A percentile compares a stretch with the other conserved stretches of the same genome.
Conservation (phyloP, 2,329 filamentous ascomycete species). For the Talaromyces marneffei region DNA sequence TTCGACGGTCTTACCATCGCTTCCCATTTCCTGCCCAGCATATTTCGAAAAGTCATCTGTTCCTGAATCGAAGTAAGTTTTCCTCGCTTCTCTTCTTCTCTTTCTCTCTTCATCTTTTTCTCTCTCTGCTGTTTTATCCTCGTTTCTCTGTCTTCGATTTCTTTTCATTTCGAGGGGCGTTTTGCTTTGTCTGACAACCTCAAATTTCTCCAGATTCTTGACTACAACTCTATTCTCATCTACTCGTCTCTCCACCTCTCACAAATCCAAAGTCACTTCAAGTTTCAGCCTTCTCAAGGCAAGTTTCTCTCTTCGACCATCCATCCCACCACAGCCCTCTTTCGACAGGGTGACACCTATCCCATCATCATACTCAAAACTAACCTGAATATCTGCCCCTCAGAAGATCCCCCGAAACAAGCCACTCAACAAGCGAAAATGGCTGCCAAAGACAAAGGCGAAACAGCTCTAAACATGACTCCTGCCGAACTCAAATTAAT, state of each 20-base stretch:
- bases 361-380: background rate
- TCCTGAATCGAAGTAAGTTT: background rate
- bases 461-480: slow-evolving; percentile 2
- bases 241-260: background rate
- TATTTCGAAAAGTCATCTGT: background rate
- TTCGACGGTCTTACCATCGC: background rate
- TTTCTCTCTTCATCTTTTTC: background rate
- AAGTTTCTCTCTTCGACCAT: background rate
- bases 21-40: background rate
- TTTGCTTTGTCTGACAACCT: background rate
- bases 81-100: background rate
- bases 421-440: background rate
- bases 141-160: background rate
- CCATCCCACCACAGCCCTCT: background rate
- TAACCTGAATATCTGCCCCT: background rate
- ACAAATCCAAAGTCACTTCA: background rate
- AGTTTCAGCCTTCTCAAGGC: background rate
- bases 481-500: slow-evolving; percentile 13
- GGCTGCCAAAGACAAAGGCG: background rate
- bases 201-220: background rate
- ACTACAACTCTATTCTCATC: background rate
- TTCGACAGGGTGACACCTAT: background rate
- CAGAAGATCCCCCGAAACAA: background rate
- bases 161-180: background rate
- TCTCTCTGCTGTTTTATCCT: background rate